Percentiles rank a stretch among this genome's conserved stretches.
phyloP scores from a whole-genome alignment of 129 eudicot genomes.

The Silybum marianum region DNA sequence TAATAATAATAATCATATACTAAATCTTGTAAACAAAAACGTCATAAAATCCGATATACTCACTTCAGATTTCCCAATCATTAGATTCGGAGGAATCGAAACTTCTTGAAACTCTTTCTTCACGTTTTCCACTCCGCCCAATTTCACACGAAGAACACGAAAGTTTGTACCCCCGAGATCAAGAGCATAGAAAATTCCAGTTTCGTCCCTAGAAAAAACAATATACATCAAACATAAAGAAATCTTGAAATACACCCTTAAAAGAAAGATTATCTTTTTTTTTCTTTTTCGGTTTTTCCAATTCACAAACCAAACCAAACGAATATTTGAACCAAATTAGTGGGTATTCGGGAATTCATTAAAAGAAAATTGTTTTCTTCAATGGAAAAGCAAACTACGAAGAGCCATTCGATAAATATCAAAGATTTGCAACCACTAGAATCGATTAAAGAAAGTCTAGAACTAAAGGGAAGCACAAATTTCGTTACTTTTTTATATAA shows the following conservation, averaged over 20 bases:
- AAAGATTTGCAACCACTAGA: slow-evolving; percentile 13
- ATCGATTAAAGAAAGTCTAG: slow-evolving; percentile 16
- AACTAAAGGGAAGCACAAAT: slow-evolving; percentile 12
- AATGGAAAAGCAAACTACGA: not conserved
- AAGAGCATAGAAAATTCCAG: slow-evolving; percentile 89
- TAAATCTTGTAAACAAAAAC: not conserved
- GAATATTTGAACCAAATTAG: not conserved
- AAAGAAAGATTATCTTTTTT: not conserved
- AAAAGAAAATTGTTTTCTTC: not conserved
- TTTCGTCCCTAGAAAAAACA: slow-evolving; percentile 62
- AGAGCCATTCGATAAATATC: slow-evolving; percentile 9
- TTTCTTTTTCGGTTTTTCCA: not conserved
- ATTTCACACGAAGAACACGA: slow-evolving; percentile 81
- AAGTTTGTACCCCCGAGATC: slow-evolving; percentile 99
- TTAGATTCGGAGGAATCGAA: slow-evolving; percentile 83
- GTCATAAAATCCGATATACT: slow-evolving; percentile 29
- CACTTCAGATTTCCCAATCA: slow-evolving; percentile 82
- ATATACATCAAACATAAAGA: not conserved
- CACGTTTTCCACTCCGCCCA: slow-evolving; percentile 65
- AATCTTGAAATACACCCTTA: slow-evolving; percentile 21
- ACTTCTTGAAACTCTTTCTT: slow-evolving; percentile 73
- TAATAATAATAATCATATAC: not conserved
- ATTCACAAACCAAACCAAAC: slow-evolving; percentile 5
- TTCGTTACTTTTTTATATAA: slow-evolving; percentile 11
- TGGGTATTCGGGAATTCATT: not conserved